Base-by-base conservation (phyloP, 75 land plant genomes). In the Sequoiadendron giganteum region DNA sequence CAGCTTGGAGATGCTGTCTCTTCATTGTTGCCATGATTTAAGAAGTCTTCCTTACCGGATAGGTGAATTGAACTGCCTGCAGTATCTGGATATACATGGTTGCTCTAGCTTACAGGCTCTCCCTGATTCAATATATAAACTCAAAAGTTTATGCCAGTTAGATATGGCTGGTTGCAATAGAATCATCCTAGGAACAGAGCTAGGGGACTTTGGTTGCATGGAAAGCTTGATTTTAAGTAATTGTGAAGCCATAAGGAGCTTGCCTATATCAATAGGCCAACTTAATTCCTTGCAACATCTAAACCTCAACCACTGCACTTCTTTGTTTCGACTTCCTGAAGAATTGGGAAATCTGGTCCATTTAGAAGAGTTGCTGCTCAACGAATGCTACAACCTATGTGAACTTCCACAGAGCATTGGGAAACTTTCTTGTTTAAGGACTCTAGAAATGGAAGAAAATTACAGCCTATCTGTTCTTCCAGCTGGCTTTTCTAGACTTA, bases 371-470 rank as follows among this genome's bases (percentile, higher is more conserved):
- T 38, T 85, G 65, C 39, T 85, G 42, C 65, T 85, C 54, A 85
- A 85, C 18, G 52, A 56, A 85, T 85, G 86, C 86, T 55, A 85
- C 86, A 85, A 85, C 38, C 13, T 85, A 34, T 85, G 65, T 34
- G 42, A 55, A 56, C 86, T 85, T 56, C 68, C 86, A 45, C 28
- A 85, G 68, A 85, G 68, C 65, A 85, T 85, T 85, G 86, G 68
- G 39, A 85, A 85, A 28, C 42, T 85, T 54, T 54, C 65, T 30
- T 49, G 34, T 18, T 38, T 85, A 56, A 55, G 42, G 56, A 38
- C 39, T 54, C 65, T 85, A 85, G 68, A 85, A 56, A 85, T 85
- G 86, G 86, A 85, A 32, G 68, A 85, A 85, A 85, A 85, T 4
- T 85, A 85, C 56, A 85, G 86, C 21, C 49, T 85, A 85, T 16